Evolutionary conservation across 2,329 filamentous ascomycete genomes (phyloP).

Genomic region (Venturia nashicola): DNA sequence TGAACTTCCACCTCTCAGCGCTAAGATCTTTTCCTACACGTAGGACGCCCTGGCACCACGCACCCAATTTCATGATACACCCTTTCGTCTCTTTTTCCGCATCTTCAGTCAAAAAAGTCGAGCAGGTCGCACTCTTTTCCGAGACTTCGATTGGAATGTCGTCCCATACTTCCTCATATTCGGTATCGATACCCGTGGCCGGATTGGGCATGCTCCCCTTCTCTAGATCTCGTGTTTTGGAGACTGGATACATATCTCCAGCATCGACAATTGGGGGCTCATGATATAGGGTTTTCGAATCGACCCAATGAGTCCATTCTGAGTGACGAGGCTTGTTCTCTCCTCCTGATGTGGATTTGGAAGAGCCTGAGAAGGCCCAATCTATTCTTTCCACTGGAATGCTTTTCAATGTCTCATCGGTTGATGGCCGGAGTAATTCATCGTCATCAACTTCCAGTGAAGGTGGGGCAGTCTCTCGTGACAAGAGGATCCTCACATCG

Average conservation of each 20-base stretch:
- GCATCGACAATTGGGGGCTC: neutral
- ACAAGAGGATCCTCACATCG: slow-evolving; percentile 1
- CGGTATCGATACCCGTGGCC: slow-evolving; percentile 1
- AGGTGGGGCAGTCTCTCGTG: neutral
- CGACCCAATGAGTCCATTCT: slow-evolving; percentile 7
- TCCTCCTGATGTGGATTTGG: neutral
- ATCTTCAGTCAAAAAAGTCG: neutral
- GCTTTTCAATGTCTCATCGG: too few relatives aligned
- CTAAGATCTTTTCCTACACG: neutral
- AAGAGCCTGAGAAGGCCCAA: slow-evolving; percentile 5
- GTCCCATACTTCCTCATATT: slow-evolving; percentile 21
- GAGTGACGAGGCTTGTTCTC: neutral
- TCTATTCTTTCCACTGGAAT: neutral
- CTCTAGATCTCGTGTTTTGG: neutral
- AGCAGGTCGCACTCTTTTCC: neutral
- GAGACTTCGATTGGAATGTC: neutral
- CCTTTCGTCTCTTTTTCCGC: neutral
- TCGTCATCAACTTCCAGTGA: neutral
- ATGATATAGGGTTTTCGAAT: neutral
- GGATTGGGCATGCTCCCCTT: slow-evolving; percentile 4
- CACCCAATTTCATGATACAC: slow-evolving; percentile 4
- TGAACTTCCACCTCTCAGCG: slow-evolving; percentile 7
- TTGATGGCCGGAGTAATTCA: neutral
- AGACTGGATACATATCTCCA: neutral
- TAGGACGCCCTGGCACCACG: neutral